Percentiles rank a stretch among this genome's conserved stretches.
phyloP scores from a whole-genome alignment of 768 basidiomycete genomes.

The Infundibulicybe gibba region DNA sequence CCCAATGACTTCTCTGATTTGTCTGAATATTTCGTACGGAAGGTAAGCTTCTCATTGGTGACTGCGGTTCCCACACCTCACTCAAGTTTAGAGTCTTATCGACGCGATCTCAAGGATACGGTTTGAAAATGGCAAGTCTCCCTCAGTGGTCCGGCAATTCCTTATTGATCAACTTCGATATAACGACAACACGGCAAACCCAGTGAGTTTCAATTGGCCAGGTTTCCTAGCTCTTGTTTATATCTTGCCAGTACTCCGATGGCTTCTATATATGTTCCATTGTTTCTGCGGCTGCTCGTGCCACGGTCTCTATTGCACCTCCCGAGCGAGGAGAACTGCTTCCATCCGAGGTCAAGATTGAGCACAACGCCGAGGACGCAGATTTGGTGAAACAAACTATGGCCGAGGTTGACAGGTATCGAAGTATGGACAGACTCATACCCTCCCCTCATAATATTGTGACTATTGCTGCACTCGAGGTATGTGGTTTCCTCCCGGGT shows the following conservation, averaged over 20 bases:
- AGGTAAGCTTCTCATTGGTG: slow-evolving; percentile 45
- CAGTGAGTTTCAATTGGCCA: slow-evolving; percentile 47
- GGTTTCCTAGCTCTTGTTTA: neutral
- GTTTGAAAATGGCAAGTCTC: slow-evolving; percentile 84
- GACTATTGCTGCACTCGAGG: slow-evolving; percentile 88
- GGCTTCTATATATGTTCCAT: slow-evolving; percentile 86
- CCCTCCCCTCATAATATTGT: slow-evolving; percentile 94
- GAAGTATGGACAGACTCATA: slow-evolving; percentile 92
- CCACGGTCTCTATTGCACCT: slow-evolving; percentile 70
- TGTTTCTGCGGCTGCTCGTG: slow-evolving; percentile 77
- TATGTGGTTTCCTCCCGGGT: slow-evolving; percentile 28
- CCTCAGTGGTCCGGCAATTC: slow-evolving; percentile 81
- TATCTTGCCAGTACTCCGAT: slow-evolving; percentile 70
- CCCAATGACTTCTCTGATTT: slow-evolving; percentile 94
- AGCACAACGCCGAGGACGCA: slow-evolving; percentile 66
- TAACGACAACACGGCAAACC: slow-evolving; percentile 92
- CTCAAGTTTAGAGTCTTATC: slow-evolving; percentile 57
- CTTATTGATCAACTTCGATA: slow-evolving; percentile 90
- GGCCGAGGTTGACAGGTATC: slow-evolving; percentile 85
- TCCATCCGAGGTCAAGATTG: slow-evolving; percentile 60
- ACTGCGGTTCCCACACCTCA: slow-evolving; percentile 3
- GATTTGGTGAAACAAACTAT: slow-evolving; percentile 71
- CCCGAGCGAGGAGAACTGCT: slow-evolving; percentile 80
- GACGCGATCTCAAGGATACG: slow-evolving; percentile 83
- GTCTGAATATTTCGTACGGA: slow-evolving; percentile 91